phyloP scores from a whole-genome alignment of 2,329 filamentous ascomycete genomes.

The Aspergillus flavus region DNA sequence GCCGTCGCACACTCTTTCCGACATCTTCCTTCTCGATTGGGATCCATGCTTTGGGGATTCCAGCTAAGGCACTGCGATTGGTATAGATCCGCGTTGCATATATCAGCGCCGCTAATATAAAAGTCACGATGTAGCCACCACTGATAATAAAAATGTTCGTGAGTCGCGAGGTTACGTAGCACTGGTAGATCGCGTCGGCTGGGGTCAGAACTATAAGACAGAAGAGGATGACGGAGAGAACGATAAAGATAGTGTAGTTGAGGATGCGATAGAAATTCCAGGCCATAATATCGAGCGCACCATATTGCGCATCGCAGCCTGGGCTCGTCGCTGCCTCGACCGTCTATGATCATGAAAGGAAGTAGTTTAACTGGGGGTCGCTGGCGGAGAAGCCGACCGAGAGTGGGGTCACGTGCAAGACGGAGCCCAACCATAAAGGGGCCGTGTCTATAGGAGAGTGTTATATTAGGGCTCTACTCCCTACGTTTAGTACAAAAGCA shows the following conservation, averaged over 20 bases:
- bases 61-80: constrained; percentile 74
- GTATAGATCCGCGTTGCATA: constrained; percentile 86
- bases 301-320: constrained; percentile 21
- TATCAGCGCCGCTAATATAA: constrained; percentile 70
- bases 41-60: constrained; percentile 84
- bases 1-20: constrained; percentile 69
- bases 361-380: neutral
- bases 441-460: neutral
- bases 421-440: neutral
- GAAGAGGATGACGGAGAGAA: constrained; percentile 73
- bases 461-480: neutral
- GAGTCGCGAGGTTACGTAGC: constrained; percentile 64
- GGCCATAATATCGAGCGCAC: constrained; percentile 33
- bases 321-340: neutral
- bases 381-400: neutral
- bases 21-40: constrained; percentile 86
- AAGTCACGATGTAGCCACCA: constrained; percentile 73
- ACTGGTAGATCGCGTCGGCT: constrained; percentile 77
- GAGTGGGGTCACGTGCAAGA: neutral
- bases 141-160: constrained; percentile 84
- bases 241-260: constrained; percentile 76
- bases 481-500: neutral
- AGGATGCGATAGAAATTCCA: constrained; percentile 70
- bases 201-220: constrained; percentile 78
- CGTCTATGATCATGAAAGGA: neutral